Evolutionary conservation across 257 asterid genomes (phyloP), one percentile per base, ranked within the genome.

Genomic region (Nicotiana tabacum): DNA sequence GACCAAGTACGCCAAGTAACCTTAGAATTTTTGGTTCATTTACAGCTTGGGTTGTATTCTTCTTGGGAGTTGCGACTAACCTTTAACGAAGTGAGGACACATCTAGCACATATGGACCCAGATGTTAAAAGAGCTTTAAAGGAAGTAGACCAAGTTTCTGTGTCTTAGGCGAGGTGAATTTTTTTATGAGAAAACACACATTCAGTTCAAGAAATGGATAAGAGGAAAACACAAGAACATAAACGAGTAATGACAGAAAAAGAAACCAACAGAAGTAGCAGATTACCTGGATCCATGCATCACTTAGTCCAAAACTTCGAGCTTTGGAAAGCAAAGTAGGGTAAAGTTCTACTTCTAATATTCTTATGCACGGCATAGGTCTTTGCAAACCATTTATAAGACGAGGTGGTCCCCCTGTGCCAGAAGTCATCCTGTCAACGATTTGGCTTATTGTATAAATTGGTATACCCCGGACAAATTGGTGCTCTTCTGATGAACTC

Each of bases 321-420:
- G 99, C 99, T 91, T 96, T 96, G 85, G 99, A 96, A 78, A 96
- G 99, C 89, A 96, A 85, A 56, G 98, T 94, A 67, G 99, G 99
- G 85, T 93, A 96, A 88, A 96, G 94, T 86, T 96, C 99, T 82
- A 90, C 98, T 91, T 96, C 99, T 84, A 96, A 88, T 82, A 93
- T 92, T 85, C 98, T 89, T 37, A 91, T 88, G 78, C 88, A 91
- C 69, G 99, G 98, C 98, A 94, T 96, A 66, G 98, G 97, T 89
- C 94, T 91, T 88, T 84, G 93, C 82, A 91, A 83, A 81, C 98
- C 97, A 87, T 94, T 94, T 82, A 93, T 93, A 77, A 93, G 94
- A 84, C 84, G 97, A 58, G 86, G 67, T 27, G 94, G 95, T 60
- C 97, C 98, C 79, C 88, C 91, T 16, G 83, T 89, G 80, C 93